Base-by-base conservation (phyloP, 2,329 filamentous ascomycete species). In the Colletotrichum zoysiae region DNA sequence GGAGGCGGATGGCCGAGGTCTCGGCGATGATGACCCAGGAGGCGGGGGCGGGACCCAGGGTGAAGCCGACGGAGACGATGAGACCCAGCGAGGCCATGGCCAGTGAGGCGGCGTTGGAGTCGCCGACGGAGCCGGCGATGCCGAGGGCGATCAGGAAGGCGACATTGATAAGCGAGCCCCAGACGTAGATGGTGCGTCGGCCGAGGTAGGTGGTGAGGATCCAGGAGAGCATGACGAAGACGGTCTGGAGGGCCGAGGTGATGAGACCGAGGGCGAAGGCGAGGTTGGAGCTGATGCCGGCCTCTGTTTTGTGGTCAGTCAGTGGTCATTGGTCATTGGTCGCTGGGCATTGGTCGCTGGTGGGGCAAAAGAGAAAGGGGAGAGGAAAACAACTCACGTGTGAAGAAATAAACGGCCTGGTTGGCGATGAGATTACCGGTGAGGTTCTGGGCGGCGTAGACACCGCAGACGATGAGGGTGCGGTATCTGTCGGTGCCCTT, bases 21-120 rank as follows among this genome's bases (percentile, higher is more conserved):
- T 92, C 90, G 75, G 87, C 89, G 58, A 92, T 92, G 75, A 92
- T 90, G 81, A 89, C 87, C 86, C 87, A 92, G 12, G 90, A 91
- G 51, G 88, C 87, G 58, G 90, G 90, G 2, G 88, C 90, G 35
- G 88, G 89, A 75, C 88, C 89, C 20, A 90, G 79, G 53, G 86
- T 87, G 82, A 91, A 93, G 42, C 91, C 80, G 67, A 92, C 87
- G 38, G 90, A 92, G 76, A 92, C 84, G 75, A 92, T 89, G 64
- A 92, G 82, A 74, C 90, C 90, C 33, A 92, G 82, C 9, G 86
- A 88, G 11, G 90, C 90, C 78, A 90, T 88, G 2, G 90, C 89
- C 42, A 86, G 81, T 62, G 79, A 84, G 56, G 87, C 76, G 7
- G 85, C 75, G 0, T 68, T 82, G 11, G 78, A 79, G 1, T 26